Base-by-base conservation (phyloP, 2,329 filamentous ascomycete genomes). In the Lachnellula arida region DNA sequence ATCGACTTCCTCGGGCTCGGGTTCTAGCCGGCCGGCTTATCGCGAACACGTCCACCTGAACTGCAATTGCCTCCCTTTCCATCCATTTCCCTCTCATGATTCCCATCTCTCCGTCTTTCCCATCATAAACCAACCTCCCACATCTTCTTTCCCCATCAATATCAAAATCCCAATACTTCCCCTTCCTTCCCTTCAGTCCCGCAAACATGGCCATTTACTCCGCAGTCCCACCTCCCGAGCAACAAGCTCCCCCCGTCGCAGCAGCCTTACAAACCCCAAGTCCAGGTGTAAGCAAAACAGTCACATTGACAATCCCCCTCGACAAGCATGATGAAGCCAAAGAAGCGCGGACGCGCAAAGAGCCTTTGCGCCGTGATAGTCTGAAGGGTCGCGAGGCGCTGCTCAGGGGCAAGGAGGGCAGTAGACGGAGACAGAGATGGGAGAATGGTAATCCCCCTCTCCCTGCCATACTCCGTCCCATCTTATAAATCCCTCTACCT, bases 381-480 rank as follows among this genome's bases (percentile, higher is more conserved):
- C 65, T 82, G 66, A 84, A 83, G 67, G 74, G 64, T 5, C 57
- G 67, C 19, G 66, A 70, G 12, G 60, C 67, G 0, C 28, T 96
- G 51, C 77, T 94, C 34, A 95, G 91, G 75, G 93, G 93, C 55
- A 96, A 95, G 64, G 91, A 97, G 72, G 93, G 93, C 35, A 93
- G 85, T 65, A 82, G 93, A 37, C 86, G 93, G 67, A 81, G 93
- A 49, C 86, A 93, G 65, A 81, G 93, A 54, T 97, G 92, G 91
- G 94, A 99, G 77, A 99, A 97, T 72, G 89, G 91, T 32, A 11
- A 32, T 95, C 80, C 49, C 42, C 35, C 28, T 34, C 43, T 47
- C 40, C 34, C 34, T 39, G 11, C 35, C 35, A 39, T 39, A 39
- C 35, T 17, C 17, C 37, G 4, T 15, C 5, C 14, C 35, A 39